A percentile compares a stretch with the other conserved stretches of the same genome.
Conservation (phyloP, 2,329 filamentous ascomycete genomes). For the Colletotrichum tamarilloi region DNA sequence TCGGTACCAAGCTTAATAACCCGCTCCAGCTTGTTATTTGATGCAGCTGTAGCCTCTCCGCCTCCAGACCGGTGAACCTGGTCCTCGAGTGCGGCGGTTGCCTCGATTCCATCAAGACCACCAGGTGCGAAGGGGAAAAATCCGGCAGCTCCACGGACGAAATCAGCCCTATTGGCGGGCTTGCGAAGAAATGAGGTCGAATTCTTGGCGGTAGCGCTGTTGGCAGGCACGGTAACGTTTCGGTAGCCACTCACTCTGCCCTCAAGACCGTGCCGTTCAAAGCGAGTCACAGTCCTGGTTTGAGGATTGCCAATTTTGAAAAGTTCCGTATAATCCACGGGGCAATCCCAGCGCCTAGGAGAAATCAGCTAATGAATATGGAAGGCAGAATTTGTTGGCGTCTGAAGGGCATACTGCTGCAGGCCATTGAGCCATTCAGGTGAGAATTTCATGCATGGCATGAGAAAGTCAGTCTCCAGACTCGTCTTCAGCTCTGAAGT, state of each 20-base stretch:
- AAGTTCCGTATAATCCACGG: slow-evolving; percentile 83
- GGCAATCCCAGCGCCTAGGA: slow-evolving; percentile 76
- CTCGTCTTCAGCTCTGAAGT: slow-evolving; percentile 73
- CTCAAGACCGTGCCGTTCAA: slow-evolving; percentile 90
- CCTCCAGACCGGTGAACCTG: slow-evolving; percentile 65
- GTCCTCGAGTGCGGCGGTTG: slow-evolving; percentile 85
- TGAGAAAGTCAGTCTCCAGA: slow-evolving; percentile 82
- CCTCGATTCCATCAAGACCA: slow-evolving; percentile 87
- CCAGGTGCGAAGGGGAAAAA: slow-evolving; percentile 96
- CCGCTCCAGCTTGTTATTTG: slow-evolving; percentile 74
- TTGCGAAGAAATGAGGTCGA: slow-evolving; percentile 90
- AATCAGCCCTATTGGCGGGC: slow-evolving; percentile 87
- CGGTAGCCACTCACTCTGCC: slow-evolving; percentile 93
- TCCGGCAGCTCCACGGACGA: slow-evolving; percentile 90
- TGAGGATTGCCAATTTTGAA: slow-evolving; percentile 92
- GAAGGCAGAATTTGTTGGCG: background rate
- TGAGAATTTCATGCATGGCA: slow-evolving; percentile 83
- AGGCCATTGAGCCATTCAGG: slow-evolving; percentile 87
- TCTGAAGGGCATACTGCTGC: slow-evolving; percentile 70
- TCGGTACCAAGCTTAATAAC: slow-evolving; percentile 86
- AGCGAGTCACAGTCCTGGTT: slow-evolving; percentile 93
- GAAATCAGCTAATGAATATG: background rate
- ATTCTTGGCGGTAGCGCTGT: slow-evolving; percentile 92
- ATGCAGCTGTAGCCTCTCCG: slow-evolving; percentile 54
- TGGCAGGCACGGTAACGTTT: slow-evolving; percentile 91